A percentile compares a stretch with the other conserved stretches of the same genome.
These are phyloP conservation scores for Brachypodium distachyon DNA, from an alignment of 202 grass and related monocot species.

Conservation along the genomic window DNA sequence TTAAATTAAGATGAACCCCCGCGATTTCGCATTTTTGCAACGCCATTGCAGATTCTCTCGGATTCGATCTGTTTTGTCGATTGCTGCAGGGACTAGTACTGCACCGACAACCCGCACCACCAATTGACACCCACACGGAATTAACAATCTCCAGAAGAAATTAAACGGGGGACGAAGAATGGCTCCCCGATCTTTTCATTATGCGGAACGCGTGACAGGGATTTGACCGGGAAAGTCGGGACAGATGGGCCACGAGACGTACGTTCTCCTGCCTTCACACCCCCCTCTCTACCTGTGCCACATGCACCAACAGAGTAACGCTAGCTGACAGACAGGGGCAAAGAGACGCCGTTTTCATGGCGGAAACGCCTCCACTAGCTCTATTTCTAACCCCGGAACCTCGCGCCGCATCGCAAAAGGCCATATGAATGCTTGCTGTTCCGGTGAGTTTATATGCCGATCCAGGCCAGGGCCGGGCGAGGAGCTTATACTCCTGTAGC, in stretches of 20 bases:
- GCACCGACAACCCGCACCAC: conserved; percentile 3
- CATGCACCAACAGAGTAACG: conserved; percentile 5
- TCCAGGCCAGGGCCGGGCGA: background rate
- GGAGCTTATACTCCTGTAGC: too few species aligned
- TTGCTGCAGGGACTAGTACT: background rate
- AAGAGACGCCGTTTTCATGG: conserved; percentile 25
- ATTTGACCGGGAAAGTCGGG: conserved; percentile 32
- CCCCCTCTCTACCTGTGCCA: conserved; percentile 16
- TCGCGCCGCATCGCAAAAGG: conserved; percentile 14
- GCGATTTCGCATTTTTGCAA: background rate
- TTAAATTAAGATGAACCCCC: background rate
- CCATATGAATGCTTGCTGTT: background rate
- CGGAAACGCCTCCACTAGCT: conserved; percentile 18
- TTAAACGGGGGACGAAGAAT: too few species aligned
- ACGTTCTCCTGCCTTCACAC: too few species aligned
- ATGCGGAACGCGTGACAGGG: conserved; percentile 9
- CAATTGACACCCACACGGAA: background rate
- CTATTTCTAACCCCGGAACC: background rate
- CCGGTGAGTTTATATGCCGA: background rate
- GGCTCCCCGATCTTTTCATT: too few species aligned
- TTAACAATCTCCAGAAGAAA: conserved; percentile 1
- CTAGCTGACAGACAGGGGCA: background rate
- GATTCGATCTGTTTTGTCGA: conserved; percentile 35
- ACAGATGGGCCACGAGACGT: conserved; percentile 35
- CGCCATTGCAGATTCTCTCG: conserved; percentile 13